Conservation (phyloP, 257 asterid genomes). For the Salvia splendens region DNA sequence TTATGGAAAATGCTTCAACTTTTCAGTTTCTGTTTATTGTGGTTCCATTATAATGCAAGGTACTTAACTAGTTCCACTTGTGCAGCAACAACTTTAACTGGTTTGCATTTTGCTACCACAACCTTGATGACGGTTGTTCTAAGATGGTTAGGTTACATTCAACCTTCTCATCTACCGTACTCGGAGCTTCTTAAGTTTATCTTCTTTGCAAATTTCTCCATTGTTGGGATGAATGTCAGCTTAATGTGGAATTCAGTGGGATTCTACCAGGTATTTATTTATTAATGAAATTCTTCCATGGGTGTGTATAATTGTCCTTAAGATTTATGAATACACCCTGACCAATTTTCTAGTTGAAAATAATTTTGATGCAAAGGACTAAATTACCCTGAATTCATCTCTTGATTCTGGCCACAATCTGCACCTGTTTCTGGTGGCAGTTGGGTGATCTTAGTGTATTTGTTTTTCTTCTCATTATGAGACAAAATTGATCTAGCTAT, state of each 20-base stretch:
- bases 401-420: neutral
- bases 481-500: neutral
- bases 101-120: constrained; percentile 93
- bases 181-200: constrained; percentile 86
- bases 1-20: neutral
- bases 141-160: constrained; percentile 96
- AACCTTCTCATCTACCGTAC: constrained; percentile 81
- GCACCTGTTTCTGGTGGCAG: neutral
- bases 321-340: neutral
- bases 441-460: constrained; percentile 7
- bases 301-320: neutral
- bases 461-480: neutral
- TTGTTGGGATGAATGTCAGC: constrained; percentile 98
- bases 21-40: constrained; percentile 6
- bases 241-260: constrained; percentile 99
- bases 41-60: constrained; percentile 14
- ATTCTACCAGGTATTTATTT: constrained; percentile 81
- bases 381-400: neutral
- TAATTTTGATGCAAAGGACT: neutral
- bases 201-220: constrained; percentile 90
- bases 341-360: neutral
- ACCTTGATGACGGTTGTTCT: constrained; percentile 92
- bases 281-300: constrained; percentile 17
- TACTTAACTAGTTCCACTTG: constrained; percentile 38
- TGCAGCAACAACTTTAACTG: constrained; percentile 98